Conservation (phyloP, 805 yeast species). For the Kregervanrija delftensis region DNA sequence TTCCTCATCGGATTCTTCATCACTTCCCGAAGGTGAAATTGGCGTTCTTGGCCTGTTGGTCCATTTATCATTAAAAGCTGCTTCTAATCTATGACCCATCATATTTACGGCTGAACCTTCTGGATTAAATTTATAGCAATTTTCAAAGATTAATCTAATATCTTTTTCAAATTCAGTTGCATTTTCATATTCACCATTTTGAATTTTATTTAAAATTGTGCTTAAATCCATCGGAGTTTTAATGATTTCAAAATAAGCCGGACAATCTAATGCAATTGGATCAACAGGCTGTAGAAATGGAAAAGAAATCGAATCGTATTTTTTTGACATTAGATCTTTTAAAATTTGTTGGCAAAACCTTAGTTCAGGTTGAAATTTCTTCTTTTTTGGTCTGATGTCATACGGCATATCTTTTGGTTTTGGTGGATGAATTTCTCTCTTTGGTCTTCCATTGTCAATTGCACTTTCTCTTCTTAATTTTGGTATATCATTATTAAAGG, state of each 20-base stretch:
- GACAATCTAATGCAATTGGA: slow-evolving; percentile 88
- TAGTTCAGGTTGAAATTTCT: slow-evolving; percentile 85
- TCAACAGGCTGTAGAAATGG: slow-evolving; percentile 94
- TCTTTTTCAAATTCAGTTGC: slow-evolving; percentile 86
- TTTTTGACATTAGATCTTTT: slow-evolving; percentile 76
- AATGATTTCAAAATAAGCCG: slow-evolving; percentile 79
- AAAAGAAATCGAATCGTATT: slow-evolving; percentile 76
- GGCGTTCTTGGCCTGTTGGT: slow-evolving; percentile 71
- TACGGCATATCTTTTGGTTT: slow-evolving; percentile 89
- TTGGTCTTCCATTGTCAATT: slow-evolving; percentile 69
- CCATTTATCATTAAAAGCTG: slow-evolving; percentile 84
- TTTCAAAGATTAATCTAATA: slow-evolving; percentile 73
- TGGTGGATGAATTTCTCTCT: slow-evolving; percentile 95
- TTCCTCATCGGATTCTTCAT: slow-evolving; percentile 33
- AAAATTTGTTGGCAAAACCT: slow-evolving; percentile 77
- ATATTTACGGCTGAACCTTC: slow-evolving; percentile 93
- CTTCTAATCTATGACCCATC: slow-evolving; percentile 92
- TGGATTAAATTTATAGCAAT: slow-evolving; percentile 91
- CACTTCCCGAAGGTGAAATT: slow-evolving; percentile 37
- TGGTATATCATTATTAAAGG: slow-evolving; percentile 45
- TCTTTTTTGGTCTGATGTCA: slow-evolving; percentile 84
- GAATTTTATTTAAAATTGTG: slow-evolving; percentile 71
- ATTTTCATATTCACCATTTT: slow-evolving; percentile 81
- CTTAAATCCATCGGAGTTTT: slow-evolving; percentile 94
- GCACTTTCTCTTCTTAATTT: slow-evolving; percentile 70